phyloP scores from a whole-genome alignment of 176 grass and related monocot species.

The Phoenix dactylifera region DNA sequence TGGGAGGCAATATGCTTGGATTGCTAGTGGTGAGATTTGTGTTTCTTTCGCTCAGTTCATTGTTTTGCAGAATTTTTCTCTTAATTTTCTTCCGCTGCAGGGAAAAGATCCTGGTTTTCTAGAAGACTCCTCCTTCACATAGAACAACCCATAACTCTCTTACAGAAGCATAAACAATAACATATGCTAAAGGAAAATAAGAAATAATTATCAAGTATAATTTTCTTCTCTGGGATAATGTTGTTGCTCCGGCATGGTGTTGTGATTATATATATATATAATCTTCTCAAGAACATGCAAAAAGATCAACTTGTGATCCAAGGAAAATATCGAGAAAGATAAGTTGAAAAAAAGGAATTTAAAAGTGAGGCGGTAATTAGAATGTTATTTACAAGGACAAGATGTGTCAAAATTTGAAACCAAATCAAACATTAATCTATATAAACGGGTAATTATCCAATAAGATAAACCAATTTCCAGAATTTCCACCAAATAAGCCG shows the following conservation, averaged over 20 bases:
- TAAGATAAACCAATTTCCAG: too few species aligned
- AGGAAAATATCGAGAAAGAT: not conserved
- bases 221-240: constrained; percentile 5
- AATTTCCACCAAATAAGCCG: not conserved
- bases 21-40: too few species aligned
- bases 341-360: not conserved
- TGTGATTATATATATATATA: constrained; percentile 11
- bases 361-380: not conserved
- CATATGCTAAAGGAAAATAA: constrained; percentile 1
- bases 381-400: not conserved
- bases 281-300: constrained; percentile 50
- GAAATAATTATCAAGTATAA: not conserved
- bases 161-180: constrained; percentile 5
- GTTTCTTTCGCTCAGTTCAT: too few species aligned
- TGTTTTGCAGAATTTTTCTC: too few species aligned
- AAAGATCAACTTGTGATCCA: constrained; percentile 56
- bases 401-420: too few species aligned
- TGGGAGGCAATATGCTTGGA: too few species aligned
- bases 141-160: not conserved
- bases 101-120: too few species aligned
- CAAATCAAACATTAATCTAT: too few species aligned
- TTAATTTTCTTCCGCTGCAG: too few species aligned
- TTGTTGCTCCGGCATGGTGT: constrained; percentile 38
- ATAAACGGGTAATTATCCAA: too few species aligned
- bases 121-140: too few species aligned